Base-by-base conservation (phyloP, 441 rosid species). In the Gossypium trilobum region DNA sequence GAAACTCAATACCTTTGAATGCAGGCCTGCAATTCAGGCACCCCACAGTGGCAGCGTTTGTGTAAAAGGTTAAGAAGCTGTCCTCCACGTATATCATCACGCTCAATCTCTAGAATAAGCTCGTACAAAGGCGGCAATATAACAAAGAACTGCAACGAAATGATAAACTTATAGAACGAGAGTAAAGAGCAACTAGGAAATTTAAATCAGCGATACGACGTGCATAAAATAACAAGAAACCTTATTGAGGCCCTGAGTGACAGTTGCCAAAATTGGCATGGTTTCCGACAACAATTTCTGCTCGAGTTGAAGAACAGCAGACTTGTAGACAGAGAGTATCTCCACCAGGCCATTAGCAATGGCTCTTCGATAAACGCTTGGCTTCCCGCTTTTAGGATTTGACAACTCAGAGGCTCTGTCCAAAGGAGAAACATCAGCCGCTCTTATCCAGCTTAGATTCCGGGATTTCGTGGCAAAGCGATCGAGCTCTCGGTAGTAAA, bases 281-380 rank as follows among this genome's bases (percentile, higher is more conserved):
- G 89, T 78, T 71, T 95, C 97, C 0, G 97, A 88, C 79, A 91
- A 75, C 79, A 94, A 84, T 74, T 82, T 87, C 86, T 86, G 97
- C 85, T 94, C 99, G 57, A 91, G 87, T 72, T 80, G 94, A 69
- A 95, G 97, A 84, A 92, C 91, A n/a, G 94, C 94, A 74, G 97
- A 88, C 82, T 97, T 83, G 55, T 94, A 90, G 10, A 94, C 85
- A 0, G 95, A 85, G 52, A 94, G 86, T 73, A 92, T 91, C 90
- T 92, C 97, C 64, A 88, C 94, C 72, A 94, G 84, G 65, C 99
- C 99, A 82, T 94, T 89, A 76, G 97, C 94, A 80, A 90, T 84
- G 23, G 97, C 99, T 76, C 97, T 85, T 23, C 97, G 82, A 74
- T 94, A 90, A 54, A 90, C 86, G 19, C 97, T 90, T 0, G 88